Evolutionary conservation across 2,329 filamentous ascomycete genomes (phyloP).

Genomic region (Apiospora saccharicola): DNA sequence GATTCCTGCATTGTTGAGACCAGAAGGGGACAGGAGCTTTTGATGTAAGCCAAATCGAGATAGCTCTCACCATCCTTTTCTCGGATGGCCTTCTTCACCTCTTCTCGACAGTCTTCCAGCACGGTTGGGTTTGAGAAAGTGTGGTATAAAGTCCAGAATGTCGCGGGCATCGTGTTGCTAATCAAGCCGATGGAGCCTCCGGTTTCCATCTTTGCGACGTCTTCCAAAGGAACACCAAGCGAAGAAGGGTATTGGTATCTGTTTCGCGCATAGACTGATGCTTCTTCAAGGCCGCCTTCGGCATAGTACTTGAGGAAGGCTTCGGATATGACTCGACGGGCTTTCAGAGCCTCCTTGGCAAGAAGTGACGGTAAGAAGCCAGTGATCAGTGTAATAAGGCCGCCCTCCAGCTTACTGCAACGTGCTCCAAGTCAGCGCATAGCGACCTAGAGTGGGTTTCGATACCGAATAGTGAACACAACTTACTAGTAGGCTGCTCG

Average conservation of each 20-base stretch:
- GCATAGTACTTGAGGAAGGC: slow-evolving; percentile 27
- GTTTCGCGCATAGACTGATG: slow-evolving; percentile 25
- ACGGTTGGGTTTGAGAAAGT: slow-evolving; percentile 28
- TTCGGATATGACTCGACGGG: slow-evolving; percentile 26
- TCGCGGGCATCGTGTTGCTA: slow-evolving; percentile 29
- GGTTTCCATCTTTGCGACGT: slow-evolving; percentile 28
- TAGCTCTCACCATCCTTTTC: not conserved
- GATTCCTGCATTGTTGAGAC: slow-evolving; percentile 31
- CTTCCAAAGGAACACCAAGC: slow-evolving; percentile 22
- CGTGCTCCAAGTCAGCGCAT: slow-evolving; percentile 7
- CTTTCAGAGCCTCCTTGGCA: slow-evolving; percentile 23
- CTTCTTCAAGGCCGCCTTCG: slow-evolving; percentile 21
- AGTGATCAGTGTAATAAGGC: slow-evolving; percentile 27
- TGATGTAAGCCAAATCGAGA: slow-evolving; percentile 29
- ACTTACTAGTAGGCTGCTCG: slow-evolving; percentile 45
- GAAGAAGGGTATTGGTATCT: slow-evolving; percentile 24
- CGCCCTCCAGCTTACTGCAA: slow-evolving; percentile 26
- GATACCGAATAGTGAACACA: not conserved
- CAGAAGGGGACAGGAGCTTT: slow-evolving; percentile 28
- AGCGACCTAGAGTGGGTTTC: not conserved
- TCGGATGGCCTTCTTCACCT: slow-evolving; percentile 21
- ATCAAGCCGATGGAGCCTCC: slow-evolving; percentile 26
- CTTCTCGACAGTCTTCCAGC: slow-evolving; percentile 29
- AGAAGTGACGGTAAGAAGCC: slow-evolving; percentile 27
- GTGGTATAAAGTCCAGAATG: slow-evolving; percentile 31